These are phyloP conservation scores for Oryza meridionalis DNA, from an alignment of 176 grass and related monocot species.

Conservation along the genomic window DNA sequence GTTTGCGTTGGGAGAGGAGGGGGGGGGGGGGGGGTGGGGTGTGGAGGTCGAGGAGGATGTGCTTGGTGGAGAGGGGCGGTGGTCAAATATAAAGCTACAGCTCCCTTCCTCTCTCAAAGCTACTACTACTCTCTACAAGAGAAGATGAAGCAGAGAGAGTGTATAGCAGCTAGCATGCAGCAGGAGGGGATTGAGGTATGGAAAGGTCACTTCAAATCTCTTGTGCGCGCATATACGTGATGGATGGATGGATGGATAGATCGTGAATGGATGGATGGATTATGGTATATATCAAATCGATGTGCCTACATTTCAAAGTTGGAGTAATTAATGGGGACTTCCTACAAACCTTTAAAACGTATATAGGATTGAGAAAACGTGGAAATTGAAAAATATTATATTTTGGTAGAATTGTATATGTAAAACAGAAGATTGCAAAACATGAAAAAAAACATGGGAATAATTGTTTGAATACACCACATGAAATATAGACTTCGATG, in stretches of 20 bases:
- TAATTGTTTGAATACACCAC: too few species aligned
- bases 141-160: neutral
- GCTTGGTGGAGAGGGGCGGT: conserved; percentile 88
- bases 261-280: neutral
- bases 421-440: too few species aligned
- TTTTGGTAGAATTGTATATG: too few species aligned
- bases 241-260: neutral
- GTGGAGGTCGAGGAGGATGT: conserved; percentile 51
- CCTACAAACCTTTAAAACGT: too few species aligned
- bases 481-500: too few species aligned
- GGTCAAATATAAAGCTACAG: conserved; percentile 73
- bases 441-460: too few species aligned
- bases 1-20: conserved; percentile 27
- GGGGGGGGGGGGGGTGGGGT: too few species aligned
- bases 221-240: conserved; percentile 2
- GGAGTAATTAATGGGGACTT: too few species aligned
- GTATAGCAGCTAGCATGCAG: conserved; percentile 16
- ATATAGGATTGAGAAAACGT: too few species aligned
- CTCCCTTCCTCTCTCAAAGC: too few species aligned
- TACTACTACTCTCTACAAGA: neutral
- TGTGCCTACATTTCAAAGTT: neutral
- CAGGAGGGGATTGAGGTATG: too few species aligned
- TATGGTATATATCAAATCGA: neutral
- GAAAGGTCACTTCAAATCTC: neutral
- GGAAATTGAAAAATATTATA: too few species aligned